Evolutionary conservation across 331 rosid genomes (phyloP).

Genomic region (Quercus lobata): DNA sequence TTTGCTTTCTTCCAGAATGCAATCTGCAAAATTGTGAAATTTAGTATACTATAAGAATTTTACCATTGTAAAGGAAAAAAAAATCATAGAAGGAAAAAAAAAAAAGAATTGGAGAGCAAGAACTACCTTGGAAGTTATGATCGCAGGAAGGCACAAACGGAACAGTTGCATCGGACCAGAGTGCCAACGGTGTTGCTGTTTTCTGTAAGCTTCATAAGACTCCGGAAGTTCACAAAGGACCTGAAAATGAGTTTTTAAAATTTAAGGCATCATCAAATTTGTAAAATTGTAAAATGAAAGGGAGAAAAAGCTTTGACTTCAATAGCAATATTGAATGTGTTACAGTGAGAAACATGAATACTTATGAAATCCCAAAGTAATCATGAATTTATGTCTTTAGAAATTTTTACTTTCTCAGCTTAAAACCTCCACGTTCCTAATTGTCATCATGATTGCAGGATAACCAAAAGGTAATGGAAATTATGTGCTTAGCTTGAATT

Average conservation of each 20-base stretch:
- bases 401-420: not conserved
- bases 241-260: slow-evolving; percentile 24
- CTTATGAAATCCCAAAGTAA: not conserved
- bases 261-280: not conserved
- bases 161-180: slow-evolving; percentile 65
- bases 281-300: not conserved
- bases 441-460: slow-evolving; percentile 8
- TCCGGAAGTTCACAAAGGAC: slow-evolving; percentile 62
- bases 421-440: not conserved
- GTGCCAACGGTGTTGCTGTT: slow-evolving; percentile 61
- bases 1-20: slow-evolving; percentile 53
- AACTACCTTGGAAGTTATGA: slow-evolving; percentile 35
- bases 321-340: not conserved
- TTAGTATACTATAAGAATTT: slow-evolving; percentile 1
- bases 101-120: not conserved
- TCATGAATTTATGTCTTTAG: not conserved
- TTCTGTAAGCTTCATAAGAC: slow-evolving; percentile 56
- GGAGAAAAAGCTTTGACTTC: slow-evolving; percentile 3
- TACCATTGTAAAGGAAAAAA: not conserved
- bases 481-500: not conserved
- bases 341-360: not conserved
- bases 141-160: slow-evolving; percentile 53
- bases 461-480: not conserved
- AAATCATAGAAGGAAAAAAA: not conserved
- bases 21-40: slow-evolving; percentile 27